These are phyloP conservation scores for Penicillium sp. DNA, from an alignment of 2,329 filamentous ascomycete species.

Conservation along the genomic window DNA sequence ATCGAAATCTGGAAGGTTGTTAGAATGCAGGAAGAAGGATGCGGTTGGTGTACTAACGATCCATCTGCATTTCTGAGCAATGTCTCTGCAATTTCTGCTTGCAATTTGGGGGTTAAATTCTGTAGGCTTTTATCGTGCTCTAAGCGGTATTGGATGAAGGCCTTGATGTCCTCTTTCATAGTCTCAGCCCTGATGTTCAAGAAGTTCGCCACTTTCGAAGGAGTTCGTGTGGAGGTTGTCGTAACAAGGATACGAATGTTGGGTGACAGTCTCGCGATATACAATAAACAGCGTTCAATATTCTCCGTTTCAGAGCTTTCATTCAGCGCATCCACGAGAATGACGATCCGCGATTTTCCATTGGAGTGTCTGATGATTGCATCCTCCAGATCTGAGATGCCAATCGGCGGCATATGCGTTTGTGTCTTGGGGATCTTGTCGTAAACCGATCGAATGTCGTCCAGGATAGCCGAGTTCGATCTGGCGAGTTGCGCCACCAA, in stretches of 20 bases:
- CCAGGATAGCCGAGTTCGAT: constrained; percentile 12
- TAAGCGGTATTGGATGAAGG: constrained; percentile 18
- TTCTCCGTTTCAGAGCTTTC: constrained; percentile 17
- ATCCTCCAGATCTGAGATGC: constrained; percentile 18
- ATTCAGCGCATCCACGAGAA: constrained; percentile 24
- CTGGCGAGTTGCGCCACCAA: constrained; percentile 21
- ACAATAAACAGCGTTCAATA: constrained; percentile 16
- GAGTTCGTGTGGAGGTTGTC: constrained; percentile 10
- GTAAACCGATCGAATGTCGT: constrained; percentile 14
- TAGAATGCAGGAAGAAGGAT: not conserved
- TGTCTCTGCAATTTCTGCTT: constrained; percentile 15
- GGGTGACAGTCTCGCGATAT: constrained; percentile 6
- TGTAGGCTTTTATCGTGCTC: constrained; percentile 11
- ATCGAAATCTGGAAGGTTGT: constrained; percentile 20
- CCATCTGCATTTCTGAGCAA: constrained; percentile 18
- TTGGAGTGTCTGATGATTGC: constrained; percentile 15
- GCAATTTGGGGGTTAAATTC: constrained; percentile 10
- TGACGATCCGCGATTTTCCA: constrained; percentile 7
- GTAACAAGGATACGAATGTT: constrained; percentile 24
- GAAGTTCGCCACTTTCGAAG: not conserved
- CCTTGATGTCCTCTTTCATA: constrained; percentile 17
- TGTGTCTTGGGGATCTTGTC: constrained; percentile 16
- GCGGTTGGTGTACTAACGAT: constrained; percentile 18
- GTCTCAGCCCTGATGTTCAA: constrained; percentile 16
- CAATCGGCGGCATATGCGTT: constrained; percentile 15